Conservation (phyloP, 306 rosid genomes). For the Betula pendula region DNA sequence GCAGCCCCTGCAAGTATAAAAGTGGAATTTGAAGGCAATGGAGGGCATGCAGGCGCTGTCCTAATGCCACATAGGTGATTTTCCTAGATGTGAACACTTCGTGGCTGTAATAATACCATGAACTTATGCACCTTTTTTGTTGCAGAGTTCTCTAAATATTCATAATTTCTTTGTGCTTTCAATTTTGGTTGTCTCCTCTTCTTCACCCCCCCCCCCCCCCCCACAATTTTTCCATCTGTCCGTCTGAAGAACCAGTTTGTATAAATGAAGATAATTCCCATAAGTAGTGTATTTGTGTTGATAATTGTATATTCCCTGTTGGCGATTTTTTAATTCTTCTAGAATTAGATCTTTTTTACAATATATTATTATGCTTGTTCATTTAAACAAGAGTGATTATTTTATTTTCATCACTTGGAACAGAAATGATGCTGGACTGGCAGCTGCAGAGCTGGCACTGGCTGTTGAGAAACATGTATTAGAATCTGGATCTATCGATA, state of each 20-base stretch:
- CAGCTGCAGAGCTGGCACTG: conserved; percentile 85
- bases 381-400: not conserved
- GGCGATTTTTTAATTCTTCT: not conserved
- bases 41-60: conserved; percentile 96
- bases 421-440: conserved; percentile 98
- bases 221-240: not conserved
- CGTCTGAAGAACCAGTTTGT: not conserved
- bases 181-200: not conserved
- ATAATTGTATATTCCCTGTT: not conserved
- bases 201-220: not conserved
- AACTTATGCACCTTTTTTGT: not conserved
- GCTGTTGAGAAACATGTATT: conserved; percentile 89
- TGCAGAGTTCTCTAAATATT: conserved; percentile 3
- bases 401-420: conserved; percentile 29
- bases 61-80: conserved; percentile 86
- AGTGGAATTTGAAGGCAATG: conserved; percentile 91
- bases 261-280: not conserved
- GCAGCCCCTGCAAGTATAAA: conserved; percentile 94
- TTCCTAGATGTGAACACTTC: conserved; percentile 5
- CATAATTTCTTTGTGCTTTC: not conserved
- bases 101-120: not conserved
- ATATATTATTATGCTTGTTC: conserved; percentile 1
- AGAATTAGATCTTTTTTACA: not conserved
- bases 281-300: not conserved
- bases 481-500: conserved; percentile 86